Conservation (phyloP, 2,329 filamentous ascomycete genomes). For the Colletotrichum somersetense region DNA sequence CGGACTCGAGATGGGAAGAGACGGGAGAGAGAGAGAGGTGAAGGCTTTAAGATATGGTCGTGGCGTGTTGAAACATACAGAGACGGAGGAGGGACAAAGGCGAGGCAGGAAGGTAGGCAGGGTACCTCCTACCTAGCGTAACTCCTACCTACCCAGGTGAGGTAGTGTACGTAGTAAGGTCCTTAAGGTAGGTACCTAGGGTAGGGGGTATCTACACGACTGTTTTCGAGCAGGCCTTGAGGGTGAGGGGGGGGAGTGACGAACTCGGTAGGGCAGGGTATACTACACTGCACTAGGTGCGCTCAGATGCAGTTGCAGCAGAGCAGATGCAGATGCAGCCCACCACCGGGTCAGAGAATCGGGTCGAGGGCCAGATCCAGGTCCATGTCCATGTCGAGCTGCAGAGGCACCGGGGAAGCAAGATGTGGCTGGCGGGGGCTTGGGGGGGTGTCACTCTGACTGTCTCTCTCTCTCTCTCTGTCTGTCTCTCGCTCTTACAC, state of each 20-base stretch:
- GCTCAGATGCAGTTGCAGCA: constrained; percentile 6
- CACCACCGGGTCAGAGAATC: constrained; percentile 29
- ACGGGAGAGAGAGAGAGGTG: constrained; percentile 25
- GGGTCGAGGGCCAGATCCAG: constrained; percentile 33
- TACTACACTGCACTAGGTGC: neutral
- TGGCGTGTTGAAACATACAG: constrained; percentile 24
- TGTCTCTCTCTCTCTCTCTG: no score
- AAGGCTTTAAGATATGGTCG: constrained; percentile 33
- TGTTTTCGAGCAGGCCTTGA: neutral
- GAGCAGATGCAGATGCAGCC: constrained; percentile 27
- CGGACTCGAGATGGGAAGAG: constrained; percentile 9
- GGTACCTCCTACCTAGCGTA: no score
- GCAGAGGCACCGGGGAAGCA: constrained; percentile 31
- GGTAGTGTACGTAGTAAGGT: no score
- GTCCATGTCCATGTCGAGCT: constrained; percentile 36
- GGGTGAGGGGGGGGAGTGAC: neutral
- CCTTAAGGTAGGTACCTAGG: no score
- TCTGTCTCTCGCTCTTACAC: no score
- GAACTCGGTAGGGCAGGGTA: neutral
- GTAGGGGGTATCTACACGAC: no score
- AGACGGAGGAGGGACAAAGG: constrained; percentile 12
- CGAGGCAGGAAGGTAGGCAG: neutral
- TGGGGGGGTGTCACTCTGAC: no score
- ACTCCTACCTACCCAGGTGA: no score
- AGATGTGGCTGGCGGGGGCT: constrained; percentile 19